A percentile compares a stretch with the other conserved stretches of the same genome.
Evolutionary conservation across 1,284 basidiomycete species (phyloP).

Genomic region (Cryptococcus amylolentus): DNA sequence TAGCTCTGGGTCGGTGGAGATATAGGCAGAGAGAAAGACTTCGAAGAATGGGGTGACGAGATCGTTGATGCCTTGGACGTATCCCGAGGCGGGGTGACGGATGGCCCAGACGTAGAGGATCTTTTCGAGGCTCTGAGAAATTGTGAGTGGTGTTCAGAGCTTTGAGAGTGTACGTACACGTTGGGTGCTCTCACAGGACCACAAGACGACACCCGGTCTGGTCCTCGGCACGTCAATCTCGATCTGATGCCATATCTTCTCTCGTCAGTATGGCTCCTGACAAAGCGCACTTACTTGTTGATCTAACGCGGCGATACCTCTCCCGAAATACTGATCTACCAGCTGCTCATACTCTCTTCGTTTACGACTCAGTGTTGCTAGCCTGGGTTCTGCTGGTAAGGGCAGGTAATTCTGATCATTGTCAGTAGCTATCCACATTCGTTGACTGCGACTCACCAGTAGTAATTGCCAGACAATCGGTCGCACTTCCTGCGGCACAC

Average conservation of each 20-base stretch:
- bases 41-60: slow-evolving; percentile 51
- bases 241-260: slow-evolving; percentile 93
- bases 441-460: slow-evolving; percentile 59
- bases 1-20: slow-evolving; percentile 80
- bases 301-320: slow-evolving; percentile 75
- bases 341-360: slow-evolving; percentile 86
- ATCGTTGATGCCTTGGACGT: slow-evolving; percentile 97
- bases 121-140: slow-evolving; percentile 71
- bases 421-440: not conserved
- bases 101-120: slow-evolving; percentile 98
- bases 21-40: slow-evolving; percentile 65
- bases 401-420: slow-evolving; percentile 82
- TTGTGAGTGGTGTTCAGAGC: not conserved
- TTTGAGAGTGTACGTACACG: slow-evolving; percentile 56
- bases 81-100: slow-evolving; percentile 90
- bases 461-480: slow-evolving; percentile 93
- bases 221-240: slow-evolving; percentile 95
- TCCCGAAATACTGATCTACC: slow-evolving; percentile 85
- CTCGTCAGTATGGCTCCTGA: not conserved
- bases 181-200: slow-evolving; percentile 84
- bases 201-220: slow-evolving; percentile 80
- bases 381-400: slow-evolving; percentile 71
- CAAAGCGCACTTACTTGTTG: slow-evolving; percentile 56
- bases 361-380: slow-evolving; percentile 76
- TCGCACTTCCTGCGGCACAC: slow-evolving; percentile 81